Evolutionary conservation across 176 grass and related monocot species (phyloP), one percentile per base, ranked within the genome.

Genomic region (Carex kokanica): DNA sequence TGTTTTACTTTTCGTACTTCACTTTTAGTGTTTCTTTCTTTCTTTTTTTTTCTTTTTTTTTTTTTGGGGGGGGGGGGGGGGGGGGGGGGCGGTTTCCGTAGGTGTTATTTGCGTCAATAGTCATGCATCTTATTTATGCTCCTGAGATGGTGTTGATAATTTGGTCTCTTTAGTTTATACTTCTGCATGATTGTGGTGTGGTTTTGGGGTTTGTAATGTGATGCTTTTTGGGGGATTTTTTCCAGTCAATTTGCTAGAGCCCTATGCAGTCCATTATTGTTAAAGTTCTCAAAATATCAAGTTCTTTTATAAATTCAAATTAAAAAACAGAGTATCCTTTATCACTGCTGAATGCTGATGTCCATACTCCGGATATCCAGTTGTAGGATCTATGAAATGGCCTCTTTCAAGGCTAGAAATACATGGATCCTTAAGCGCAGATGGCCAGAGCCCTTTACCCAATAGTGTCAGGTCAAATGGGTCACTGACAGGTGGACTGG

Each of bases 311-410:
- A 31, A 16, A 54, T 29, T 54, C 0, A 31, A 16, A 54, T 29
- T 54, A 2, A 29, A 38, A 55, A 31, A 10, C 18, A 32, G 2
- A 54, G 49, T 14, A 77, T 49, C 51, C 11, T 68, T 55, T 84
- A 27, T 65, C 31, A 40, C 13, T 78, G 20, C 73, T 54, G n/a
- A 52, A 6, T 75, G n/a, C 72, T 56, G 20, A 53, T 77, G 6
- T 55, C 13, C 23, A 54, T 77, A 58, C 43, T 51, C 45, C 9
- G 21, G 24, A 70, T 60, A 75, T 79, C 52, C 88, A 98, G 96
- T 98, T 4, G 85, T 98, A 89, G 96, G 96, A 55, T 98, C 96
- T 34, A 91, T 91, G 86, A 98, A 98, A 72, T 98, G 96, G 96
- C 96, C 96, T 8, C 96, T 98, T 87, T 93, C 84, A 78, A 88